These are phyloP conservation scores for Pichia sporocuriosa DNA, from an alignment of 805 yeast genomes.

Conservation along the genomic window DNA sequence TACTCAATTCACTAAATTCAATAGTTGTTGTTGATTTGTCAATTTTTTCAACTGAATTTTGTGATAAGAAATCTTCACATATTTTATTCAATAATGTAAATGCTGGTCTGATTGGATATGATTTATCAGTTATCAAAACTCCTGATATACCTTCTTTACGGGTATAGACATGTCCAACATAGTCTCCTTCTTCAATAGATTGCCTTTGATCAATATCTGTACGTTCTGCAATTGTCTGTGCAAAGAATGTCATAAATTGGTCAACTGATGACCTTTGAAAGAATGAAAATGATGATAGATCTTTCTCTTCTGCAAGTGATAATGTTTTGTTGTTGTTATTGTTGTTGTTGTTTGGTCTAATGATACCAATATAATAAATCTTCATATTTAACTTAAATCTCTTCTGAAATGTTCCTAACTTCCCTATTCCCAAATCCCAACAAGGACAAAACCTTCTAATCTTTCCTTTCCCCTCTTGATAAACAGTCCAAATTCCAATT, in stretches of 20 bases:
- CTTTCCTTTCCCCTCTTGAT: no score
- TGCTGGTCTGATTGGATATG: slow-evolving; percentile 95
- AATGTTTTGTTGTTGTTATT: slow-evolving; percentile 43
- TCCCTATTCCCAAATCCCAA: no score
- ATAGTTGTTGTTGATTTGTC: slow-evolving; percentile 24
- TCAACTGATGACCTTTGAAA: slow-evolving; percentile 72
- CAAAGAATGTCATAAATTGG: slow-evolving; percentile 92
- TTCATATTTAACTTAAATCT: no score
- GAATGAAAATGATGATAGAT: slow-evolving; percentile 78
- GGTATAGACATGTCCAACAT: slow-evolving; percentile 87
- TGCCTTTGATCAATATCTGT: slow-evolving; percentile 89
- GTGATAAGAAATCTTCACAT: slow-evolving; percentile 80
- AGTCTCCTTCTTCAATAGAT: slow-evolving; percentile 84
- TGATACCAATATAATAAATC: slow-evolving; percentile 82
- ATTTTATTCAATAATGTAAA: slow-evolving; percentile 86
- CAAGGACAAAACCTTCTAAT: no score
- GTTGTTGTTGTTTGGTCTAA: slow-evolving; percentile 42
- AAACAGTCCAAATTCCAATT: no score
- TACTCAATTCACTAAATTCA: slow-evolving; percentile 42
- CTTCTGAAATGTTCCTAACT: no score
- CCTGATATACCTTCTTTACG: slow-evolving; percentile 89
- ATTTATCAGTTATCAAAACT: slow-evolving; percentile 87
- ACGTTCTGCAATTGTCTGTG: slow-evolving; percentile 84
- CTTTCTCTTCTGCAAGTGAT: slow-evolving; percentile 75
- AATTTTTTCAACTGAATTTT: slow-evolving; percentile 51